Base-by-base conservation (phyloP, 2,329 filamentous ascomycete species). In the Apiospora arundinis region DNA sequence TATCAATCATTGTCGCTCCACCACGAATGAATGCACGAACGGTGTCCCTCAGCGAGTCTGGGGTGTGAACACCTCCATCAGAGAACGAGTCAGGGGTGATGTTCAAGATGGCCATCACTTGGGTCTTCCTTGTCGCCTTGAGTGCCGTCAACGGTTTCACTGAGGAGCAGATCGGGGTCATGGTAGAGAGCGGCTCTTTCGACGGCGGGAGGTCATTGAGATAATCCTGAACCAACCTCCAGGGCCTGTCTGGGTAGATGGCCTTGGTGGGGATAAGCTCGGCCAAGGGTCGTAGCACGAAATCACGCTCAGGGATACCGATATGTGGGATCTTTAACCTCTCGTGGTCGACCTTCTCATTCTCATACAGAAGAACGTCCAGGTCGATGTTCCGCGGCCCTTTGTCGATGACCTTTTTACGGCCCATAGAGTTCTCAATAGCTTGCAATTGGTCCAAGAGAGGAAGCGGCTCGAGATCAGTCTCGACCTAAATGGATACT, bases 51-150 rank as follows among this genome's bases (percentile, higher is more conserved):
- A 96, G 86, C 73, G 89, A 85, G 16, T 82, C 78, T 32, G 84
- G 78, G 60, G 83, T 82, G 80, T 95, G 89, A 11, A 85, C 78
- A 11, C 95, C 95, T 69, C 95, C 95, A 79, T 98, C 95, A 0
- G 95, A 98, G 84, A 99, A 99, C 12, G 95, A 98, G 83, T 99
- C 95, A 0, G 95, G 95, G 0, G 96, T 98, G 69, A 97, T 84
- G 82, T 99, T 99, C 65, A 98, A 86, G 74, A 99, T 97, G 70
- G 93, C 93, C 96, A 99, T 99, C 75, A 98, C 83, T 65, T 90
- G 90, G 0, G 95, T 98, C 69, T 84, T 86, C 67, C 91, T 88
- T 65, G 86, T 85, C 8, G 86, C 82, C 44, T 85, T 83, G 42
- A 90, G 82, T 23, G 93, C 86, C 68, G 89, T 88, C 49, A 96